Base-by-base conservation (phyloP, 1,284 basidiomycete genomes). In the Coniferiporia weirii region DNA sequence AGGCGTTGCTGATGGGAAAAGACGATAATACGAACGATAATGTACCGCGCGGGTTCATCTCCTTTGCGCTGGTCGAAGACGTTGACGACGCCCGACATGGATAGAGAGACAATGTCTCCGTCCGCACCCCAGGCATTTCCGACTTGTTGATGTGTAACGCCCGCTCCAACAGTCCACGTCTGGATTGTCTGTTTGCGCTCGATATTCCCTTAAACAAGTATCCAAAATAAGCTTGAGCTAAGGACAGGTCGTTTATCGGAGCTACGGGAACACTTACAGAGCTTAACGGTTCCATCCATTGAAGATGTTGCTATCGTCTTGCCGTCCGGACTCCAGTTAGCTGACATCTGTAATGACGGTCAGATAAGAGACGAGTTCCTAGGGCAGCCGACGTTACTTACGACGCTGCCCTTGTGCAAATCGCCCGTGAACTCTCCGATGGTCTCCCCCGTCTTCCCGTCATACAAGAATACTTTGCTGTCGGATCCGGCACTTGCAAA, bases 401-500 rank as follows among this genome's bases (percentile, higher is more conserved):
- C 91, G 62, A 92, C 82, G 65, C 81, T 87, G 52, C 91, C 89
- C 66, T 83, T 84, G 68, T 93, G 90, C 3, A 82, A 79, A 61
- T 69, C 79, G 48, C 84, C 83, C 9, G 79, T 78, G 48, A 93
- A 70, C 66, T 92, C 88, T 19, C 77, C 80, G 54, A 90, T 66
- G 7, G 85, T 85, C 40, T 97, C 93, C 1, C 95, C 95, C 2
- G 84, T 87, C 73, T 91, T 87, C 34, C 96, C 97, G 64, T 98
- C 93, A 71, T 97, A 98, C 19, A 99, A 67, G 74, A 97, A 91
- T 19, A 89, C 76, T 75, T 95, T 96, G 52, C 81, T 84, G 73
- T 99, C 97, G 3, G 93, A 92, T 32, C 94, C 96, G 13, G 93
- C 94, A 50, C 93, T 95, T 13, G 85, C 90, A 69, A 98, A 98